Percentiles rank a stretch among this genome's conserved stretches.
phyloP scores from a whole-genome alignment of 208 protist genomes.

The Acanthamoeba culbertsoni region DNA sequence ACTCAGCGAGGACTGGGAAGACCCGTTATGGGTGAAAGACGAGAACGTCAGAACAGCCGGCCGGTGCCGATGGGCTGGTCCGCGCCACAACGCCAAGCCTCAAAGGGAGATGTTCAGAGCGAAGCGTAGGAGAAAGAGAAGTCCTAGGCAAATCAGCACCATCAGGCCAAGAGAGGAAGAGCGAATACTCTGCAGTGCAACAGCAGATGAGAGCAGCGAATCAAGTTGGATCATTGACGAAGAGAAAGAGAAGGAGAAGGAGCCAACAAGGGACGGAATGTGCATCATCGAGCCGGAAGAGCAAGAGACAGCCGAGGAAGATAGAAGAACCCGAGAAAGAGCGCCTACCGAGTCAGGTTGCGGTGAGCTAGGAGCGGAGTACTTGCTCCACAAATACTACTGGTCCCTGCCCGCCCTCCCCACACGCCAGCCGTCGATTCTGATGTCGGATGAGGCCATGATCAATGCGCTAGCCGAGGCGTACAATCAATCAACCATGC shows the following conservation, averaged over 20 bases:
- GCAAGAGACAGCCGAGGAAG: neutral
- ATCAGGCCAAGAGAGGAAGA: neutral
- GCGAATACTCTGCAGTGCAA: no score
- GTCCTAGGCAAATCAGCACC: neutral
- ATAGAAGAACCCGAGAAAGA: neutral
- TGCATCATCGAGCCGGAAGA: constrained; percentile 5
- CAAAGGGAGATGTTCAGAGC: neutral
- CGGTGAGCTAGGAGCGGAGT: neutral
- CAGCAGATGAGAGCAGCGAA: no score
- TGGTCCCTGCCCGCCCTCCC: neutral
- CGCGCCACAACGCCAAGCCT: neutral
- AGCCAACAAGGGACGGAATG: neutral
- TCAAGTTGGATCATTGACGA: neutral
- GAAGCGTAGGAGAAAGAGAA: neutral
- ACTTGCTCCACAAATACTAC: neutral
- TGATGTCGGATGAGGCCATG: no score
- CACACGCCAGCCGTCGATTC: neutral
- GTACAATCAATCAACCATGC: no score
- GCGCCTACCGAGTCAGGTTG: neutral
- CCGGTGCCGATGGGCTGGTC: neutral
- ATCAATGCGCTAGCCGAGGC: no score
- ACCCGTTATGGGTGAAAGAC: constrained; percentile 17
- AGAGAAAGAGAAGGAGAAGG: neutral
- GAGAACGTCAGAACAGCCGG: neutral
- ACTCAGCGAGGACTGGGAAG: neutral